Evolutionary conservation across 1,284 basidiomycete genomes (phyloP), one percentile per base, ranked within the genome.

Genomic region (Rhodotorula sp.): DNA sequence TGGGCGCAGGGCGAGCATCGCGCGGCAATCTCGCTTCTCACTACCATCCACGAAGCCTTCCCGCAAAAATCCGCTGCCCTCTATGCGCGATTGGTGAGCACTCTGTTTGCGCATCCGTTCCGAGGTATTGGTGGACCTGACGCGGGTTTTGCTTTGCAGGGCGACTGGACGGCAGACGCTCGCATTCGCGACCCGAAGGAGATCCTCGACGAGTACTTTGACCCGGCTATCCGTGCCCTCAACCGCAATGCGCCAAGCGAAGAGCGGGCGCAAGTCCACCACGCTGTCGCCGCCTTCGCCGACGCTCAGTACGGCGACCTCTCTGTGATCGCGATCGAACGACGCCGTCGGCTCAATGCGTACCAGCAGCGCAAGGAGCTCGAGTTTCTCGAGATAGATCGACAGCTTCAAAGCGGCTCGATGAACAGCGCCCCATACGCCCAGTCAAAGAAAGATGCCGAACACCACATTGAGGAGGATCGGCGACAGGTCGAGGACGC

Each of bases 1-100:
- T 98, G 95, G 93, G 81, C 86, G 8, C 89, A 92, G 75, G 86
- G 87, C 48, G 93, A 98, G 77, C 90, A 92, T 75, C 87, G 87
- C 64, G 82, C 89, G 2, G 94, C 95, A 0, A 88, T 95, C 47
- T 86, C 90, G 24, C 63, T 70, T 20, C 71, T 68, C 67, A 37
- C 48, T 26, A 48, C 28, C 8, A 56, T 62, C 28, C 63, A 64
- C 20, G 24, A 53, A 13, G 30, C 37, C 26, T 59, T 63, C 22
- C 28, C 59, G 8, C 16, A 46, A 11, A 67, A 60, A 24, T 46
- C 62, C 4, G 59, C 73, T 0, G 54, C 70, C 50, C 31, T 67
- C 9, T 64, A 31, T 58, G 84, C 88, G 28, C 84, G 84, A 60
- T 78, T 90, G 78, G 90, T 91, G 74, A 71, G 85, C 74, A 6